Conservation (phyloP, 148 eudicot genomes). For the Cornus suecica region DNA sequence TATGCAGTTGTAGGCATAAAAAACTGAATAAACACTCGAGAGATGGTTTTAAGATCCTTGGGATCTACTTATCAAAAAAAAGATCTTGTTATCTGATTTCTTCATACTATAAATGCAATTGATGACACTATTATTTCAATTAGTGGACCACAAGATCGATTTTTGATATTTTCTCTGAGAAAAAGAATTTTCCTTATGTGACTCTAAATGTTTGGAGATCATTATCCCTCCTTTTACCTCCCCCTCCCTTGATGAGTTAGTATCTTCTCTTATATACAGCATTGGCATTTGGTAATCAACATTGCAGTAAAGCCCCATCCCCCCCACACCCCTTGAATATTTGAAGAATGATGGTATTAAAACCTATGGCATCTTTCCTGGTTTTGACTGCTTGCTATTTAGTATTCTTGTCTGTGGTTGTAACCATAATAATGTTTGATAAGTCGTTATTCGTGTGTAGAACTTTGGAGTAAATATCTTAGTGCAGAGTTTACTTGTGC, state of each 20-base stretch:
- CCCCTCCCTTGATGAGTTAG: neutral
- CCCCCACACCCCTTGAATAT: no score
- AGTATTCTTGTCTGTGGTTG: no score
- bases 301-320: no score
- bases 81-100: no score
- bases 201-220: neutral
- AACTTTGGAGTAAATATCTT: no score
- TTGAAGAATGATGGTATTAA: no score
- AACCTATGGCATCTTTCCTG: no score
- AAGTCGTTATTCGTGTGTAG: no score
- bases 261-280: neutral
- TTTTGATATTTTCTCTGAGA: neutral
- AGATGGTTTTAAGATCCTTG: neutral
- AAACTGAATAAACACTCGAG: neutral
- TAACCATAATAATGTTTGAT: no score
- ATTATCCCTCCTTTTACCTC: neutral
- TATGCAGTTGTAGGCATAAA: neutral
- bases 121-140: neutral
- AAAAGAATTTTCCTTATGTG: neutral
- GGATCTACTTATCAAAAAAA: no score
- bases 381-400: no score
- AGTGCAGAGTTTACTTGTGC: no score
- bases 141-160: neutral
- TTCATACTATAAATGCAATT: neutral
- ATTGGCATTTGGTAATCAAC: neutral